Conservation (phyloP, 345 rosid species). For the Zanthoxylum bungeanum region DNA sequence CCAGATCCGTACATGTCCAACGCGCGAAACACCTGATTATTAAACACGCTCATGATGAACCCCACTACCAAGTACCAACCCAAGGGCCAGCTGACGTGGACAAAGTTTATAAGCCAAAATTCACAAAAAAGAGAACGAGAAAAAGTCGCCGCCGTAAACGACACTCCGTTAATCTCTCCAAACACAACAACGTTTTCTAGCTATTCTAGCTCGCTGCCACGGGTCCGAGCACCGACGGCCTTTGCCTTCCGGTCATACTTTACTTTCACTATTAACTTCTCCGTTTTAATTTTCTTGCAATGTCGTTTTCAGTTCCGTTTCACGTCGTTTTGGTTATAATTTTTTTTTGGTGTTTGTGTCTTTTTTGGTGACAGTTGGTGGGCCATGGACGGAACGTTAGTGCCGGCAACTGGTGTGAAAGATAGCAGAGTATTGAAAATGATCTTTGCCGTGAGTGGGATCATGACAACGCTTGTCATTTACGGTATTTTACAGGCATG, state of each 20-base stretch:
- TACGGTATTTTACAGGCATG: slow-evolving; percentile 86
- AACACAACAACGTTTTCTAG: neutral
- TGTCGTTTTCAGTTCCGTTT: neutral
- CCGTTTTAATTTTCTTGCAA: neutral
- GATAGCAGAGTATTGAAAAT: slow-evolving; percentile 71
- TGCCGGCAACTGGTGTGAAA: slow-evolving; percentile 32
- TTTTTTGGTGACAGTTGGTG: slow-evolving; percentile 25
- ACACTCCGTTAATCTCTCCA: slow-evolving; percentile 15
- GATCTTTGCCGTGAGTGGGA: slow-evolving; percentile 71
- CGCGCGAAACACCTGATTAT: neutral
- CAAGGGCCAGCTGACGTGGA: slow-evolving; percentile 9
- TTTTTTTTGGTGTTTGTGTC: neutral
- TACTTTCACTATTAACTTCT: neutral
- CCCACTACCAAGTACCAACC: neutral
- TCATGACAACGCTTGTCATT: slow-evolving; percentile 90
- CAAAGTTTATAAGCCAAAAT: neutral
- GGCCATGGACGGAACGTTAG: slow-evolving; percentile 64
- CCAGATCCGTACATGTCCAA: neutral
- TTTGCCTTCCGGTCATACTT: neutral
- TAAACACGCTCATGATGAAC: neutral
- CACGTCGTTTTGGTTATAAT: neutral
- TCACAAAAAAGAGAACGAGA: neutral
- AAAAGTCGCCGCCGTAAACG: slow-evolving; percentile 28
- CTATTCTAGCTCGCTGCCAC: neutral
- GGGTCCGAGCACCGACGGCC: neutral